Percentiles rank a stretch among this genome's conserved stretches.
These are phyloP conservation scores for Aspergillus sp. DNA, from an alignment of 2,329 filamentous ascomycete genomes.

Conservation along the genomic window DNA sequence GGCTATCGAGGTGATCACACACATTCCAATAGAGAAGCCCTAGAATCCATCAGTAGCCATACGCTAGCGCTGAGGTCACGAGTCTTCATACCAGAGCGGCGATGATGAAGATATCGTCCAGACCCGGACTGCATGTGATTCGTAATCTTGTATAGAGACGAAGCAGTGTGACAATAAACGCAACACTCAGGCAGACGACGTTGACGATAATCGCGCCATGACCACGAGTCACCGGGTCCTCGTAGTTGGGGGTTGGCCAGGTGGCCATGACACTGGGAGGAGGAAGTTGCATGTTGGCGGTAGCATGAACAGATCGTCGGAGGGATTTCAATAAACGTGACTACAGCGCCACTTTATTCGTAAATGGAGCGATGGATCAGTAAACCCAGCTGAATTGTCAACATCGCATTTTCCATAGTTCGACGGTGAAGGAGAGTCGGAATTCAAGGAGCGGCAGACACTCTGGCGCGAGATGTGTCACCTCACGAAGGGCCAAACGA, in stretches of 20 bases:
- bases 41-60: constrained; percentile 5
- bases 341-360: neutral
- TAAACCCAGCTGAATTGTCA: constrained; percentile 5
- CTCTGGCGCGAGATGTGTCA: no score
- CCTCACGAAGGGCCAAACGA: no score
- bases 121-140: constrained; percentile 46
- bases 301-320: neutral
- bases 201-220: constrained; percentile 44
- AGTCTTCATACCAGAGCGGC: constrained; percentile 37
- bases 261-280: constrained; percentile 40
- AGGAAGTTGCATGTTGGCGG: constrained; percentile 36
- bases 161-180: constrained; percentile 41
- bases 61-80: neutral
- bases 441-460: neutral
- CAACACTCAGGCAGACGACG: constrained; percentile 39
- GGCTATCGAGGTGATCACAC: constrained; percentile 31
- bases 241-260: constrained; percentile 51
- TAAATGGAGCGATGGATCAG: neutral
- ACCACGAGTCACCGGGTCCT: constrained; percentile 46
- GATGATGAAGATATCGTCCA: constrained; percentile 49
- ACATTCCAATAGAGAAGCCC: constrained; percentile 37
- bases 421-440: neutral
- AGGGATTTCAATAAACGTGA: neutral
- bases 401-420: constrained; percentile 11
- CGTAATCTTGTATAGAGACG: constrained; percentile 48